Conservation (phyloP, 2,329 filamentous ascomycete species). For the Talaromyces sp. region DNA sequence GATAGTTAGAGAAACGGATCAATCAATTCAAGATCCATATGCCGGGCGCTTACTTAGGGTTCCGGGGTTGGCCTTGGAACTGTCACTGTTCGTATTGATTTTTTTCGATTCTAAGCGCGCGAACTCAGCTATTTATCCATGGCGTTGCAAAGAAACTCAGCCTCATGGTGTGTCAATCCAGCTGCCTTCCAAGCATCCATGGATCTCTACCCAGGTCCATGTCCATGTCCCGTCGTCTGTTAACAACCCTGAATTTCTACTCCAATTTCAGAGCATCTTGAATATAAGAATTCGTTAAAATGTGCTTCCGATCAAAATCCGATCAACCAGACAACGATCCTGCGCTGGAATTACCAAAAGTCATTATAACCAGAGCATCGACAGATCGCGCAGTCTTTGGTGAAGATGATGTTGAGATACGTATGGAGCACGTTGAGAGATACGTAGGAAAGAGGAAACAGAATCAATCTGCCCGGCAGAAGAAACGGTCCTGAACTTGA, state of each 20-base stretch:
- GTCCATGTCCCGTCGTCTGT: no score
- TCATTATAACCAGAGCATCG: slow-evolving; percentile 4
- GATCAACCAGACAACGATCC: neutral
- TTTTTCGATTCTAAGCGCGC: neutral
- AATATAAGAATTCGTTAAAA: neutral
- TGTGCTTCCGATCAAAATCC: neutral
- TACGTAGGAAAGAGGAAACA: slow-evolving; percentile 1
- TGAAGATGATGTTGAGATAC: neutral
- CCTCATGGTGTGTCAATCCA: neutral
- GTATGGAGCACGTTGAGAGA: neutral
- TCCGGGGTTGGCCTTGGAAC: neutral
- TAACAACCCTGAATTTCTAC: neutral
- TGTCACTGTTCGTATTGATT: neutral
- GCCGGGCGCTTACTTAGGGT: neutral
- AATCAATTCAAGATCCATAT: neutral
- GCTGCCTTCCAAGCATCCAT: no score
- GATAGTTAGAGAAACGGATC: neutral
- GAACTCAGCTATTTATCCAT: neutral
- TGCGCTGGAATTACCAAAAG: neutral
- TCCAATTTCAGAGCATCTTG: neutral
- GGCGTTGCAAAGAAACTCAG: neutral
- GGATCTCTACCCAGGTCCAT: no score
- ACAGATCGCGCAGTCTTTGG: slow-evolving; percentile 1
- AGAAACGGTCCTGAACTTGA: slow-evolving; percentile 25
- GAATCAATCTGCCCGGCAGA: neutral